phyloP scores from a whole-genome alignment of 345 rosid genomes.

The Brassica nigra region DNA sequence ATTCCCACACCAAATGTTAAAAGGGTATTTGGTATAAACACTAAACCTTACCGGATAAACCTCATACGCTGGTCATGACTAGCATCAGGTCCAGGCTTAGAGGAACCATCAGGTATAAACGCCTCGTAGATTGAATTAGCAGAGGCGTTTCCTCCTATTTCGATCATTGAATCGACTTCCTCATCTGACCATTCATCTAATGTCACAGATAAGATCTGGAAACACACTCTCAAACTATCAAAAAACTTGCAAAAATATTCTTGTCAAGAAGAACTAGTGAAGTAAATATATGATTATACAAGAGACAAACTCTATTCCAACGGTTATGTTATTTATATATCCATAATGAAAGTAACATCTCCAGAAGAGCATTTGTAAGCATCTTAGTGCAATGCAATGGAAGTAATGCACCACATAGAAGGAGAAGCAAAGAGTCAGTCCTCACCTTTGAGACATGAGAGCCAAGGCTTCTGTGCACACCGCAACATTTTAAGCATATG shows the following conservation, averaged over 20 bases:
- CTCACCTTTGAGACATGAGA: slow-evolving; percentile 94
- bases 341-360: neutral
- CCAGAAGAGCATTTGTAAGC: neutral
- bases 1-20: neutral
- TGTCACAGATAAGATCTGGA: slow-evolving; percentile 89
- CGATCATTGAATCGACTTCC: slow-evolving; percentile 85
- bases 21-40: neutral
- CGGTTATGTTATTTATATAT: neutral
- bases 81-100: slow-evolving; percentile 85
- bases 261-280: neutral
- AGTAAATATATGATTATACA: neutral
- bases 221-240: neutral
- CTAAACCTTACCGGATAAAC: slow-evolving; percentile 66
- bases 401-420: neutral
- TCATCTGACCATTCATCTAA: slow-evolving; percentile 96
- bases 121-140: slow-evolving; percentile 96
- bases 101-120: slow-evolving; percentile 70
- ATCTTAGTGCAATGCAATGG: neutral
- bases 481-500: slow-evolving; percentile 95
- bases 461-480: slow-evolving; percentile 97
- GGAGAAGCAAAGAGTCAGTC: slow-evolving; percentile 27
- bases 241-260: neutral
- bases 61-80: slow-evolving; percentile 71
- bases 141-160: slow-evolving; percentile 91
- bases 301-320: neutral